A percentile compares a stretch with the other conserved stretches of the same genome.
Evolutionary conservation across 495 filamentous ascomycete genomes (phyloP).

Genomic region (Xylaria sp.): DNA sequence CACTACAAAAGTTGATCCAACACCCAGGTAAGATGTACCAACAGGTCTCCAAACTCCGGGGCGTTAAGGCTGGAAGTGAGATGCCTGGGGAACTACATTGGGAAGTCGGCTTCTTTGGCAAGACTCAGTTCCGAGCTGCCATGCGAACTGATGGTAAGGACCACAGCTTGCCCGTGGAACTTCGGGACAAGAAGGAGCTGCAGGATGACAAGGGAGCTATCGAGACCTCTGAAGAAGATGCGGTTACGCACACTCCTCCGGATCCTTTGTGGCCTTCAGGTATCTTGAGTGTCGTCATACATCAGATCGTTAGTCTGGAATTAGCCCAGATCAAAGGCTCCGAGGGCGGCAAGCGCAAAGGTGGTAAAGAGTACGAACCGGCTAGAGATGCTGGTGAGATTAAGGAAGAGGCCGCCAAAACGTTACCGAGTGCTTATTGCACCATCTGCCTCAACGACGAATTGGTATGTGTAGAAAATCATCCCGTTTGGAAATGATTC

Average conservation of each 20-base stretch:
- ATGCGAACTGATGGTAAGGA: constrained; percentile 88
- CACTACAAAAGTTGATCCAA: constrained; percentile 92
- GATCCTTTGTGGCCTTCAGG: constrained; percentile 94
- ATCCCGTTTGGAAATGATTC: too few relatives aligned
- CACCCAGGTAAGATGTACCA: constrained; percentile 92
- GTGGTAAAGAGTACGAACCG: constrained; percentile 84
- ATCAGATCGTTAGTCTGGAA: constrained; percentile 95
- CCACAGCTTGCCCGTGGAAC: constrained; percentile 69
- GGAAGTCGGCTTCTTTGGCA: constrained; percentile 94
- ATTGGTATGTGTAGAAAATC: constrained; percentile 53
- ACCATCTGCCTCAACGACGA: constrained; percentile 90
- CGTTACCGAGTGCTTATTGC: constrained; percentile 88
- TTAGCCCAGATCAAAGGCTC: constrained; percentile 80
- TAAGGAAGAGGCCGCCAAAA: constrained; percentile 78
- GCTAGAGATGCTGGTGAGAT: constrained; percentile 85
- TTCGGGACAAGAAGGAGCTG: constrained; percentile 76
- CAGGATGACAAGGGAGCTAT: constrained; percentile 89
- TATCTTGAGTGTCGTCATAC: constrained; percentile 80
- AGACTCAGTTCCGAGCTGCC: constrained; percentile 82
- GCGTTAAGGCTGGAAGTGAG: constrained; percentile 78
- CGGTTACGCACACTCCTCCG: constrained; percentile 85
- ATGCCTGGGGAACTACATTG: constrained; percentile 96
- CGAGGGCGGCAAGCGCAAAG: constrained; percentile 66
- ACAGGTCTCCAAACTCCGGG: constrained; percentile 82
- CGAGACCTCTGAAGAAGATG: constrained; percentile 78